Percentiles rank a stretch among this genome's conserved stretches.
These are phyloP conservation scores for Neoboletus brunneissimus DNA, from an alignment of 768 basidiomycete genomes.

Conservation along the genomic window DNA sequence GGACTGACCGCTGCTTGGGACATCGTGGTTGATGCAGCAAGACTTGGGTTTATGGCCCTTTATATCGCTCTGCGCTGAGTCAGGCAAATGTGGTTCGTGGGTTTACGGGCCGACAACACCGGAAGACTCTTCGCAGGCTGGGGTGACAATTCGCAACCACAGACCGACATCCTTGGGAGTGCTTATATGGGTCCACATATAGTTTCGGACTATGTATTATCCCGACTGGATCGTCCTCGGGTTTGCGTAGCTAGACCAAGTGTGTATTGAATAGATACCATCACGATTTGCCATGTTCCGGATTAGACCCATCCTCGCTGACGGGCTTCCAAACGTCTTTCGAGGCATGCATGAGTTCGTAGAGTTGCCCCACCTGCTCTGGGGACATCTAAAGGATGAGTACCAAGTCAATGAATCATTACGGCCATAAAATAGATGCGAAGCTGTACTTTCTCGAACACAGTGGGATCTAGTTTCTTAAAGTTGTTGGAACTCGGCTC, in stretches of 20 bases:
- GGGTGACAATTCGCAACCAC: slow-evolving; percentile 1
- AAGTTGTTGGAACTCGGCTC: slow-evolving; percentile 44
- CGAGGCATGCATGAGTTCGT: slow-evolving; percentile 91
- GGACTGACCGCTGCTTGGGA: slow-evolving; percentile 37
- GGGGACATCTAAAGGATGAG: slow-evolving; percentile 63
- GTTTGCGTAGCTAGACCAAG: slow-evolving; percentile 4
- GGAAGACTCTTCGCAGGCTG: not conserved
- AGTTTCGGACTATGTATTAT: slow-evolving; percentile 8
- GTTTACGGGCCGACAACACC: not conserved
- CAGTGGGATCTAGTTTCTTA: slow-evolving; percentile 64
- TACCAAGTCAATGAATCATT: not conserved
- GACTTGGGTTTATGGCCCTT: not conserved
- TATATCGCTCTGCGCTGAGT: slow-evolving; percentile 14
- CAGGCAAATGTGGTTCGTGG: slow-evolving; percentile 3
- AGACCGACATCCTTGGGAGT: slow-evolving; percentile 2
- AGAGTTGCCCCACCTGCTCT: slow-evolving; percentile 90
- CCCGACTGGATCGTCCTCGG: not conserved
- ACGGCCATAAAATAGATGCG: slow-evolving; percentile 1
- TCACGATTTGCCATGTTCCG: slow-evolving; percentile 14
- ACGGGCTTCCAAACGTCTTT: slow-evolving; percentile 82
- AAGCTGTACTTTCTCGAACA: slow-evolving; percentile 67
- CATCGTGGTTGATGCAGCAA: slow-evolving; percentile 28
- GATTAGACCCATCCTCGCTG: slow-evolving; percentile 5
- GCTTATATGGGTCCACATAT: not conserved
- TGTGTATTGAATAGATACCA: slow-evolving; percentile 2